Conservation (phyloP, 2,329 filamentous ascomycete species). For the Pyrenochaeta sp. region DNA sequence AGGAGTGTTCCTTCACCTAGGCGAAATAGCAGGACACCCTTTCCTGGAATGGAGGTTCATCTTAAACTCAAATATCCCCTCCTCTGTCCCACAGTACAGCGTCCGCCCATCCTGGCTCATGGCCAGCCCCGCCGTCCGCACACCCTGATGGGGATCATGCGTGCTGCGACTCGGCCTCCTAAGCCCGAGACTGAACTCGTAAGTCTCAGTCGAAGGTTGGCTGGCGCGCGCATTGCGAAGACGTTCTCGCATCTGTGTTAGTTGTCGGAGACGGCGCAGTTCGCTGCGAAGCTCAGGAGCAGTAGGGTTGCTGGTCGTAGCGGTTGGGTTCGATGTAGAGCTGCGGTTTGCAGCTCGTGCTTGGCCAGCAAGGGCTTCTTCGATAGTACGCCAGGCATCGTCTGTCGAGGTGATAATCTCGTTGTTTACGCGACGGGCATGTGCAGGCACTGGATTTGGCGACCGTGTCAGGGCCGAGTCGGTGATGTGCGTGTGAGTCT, state of each 20-base stretch:
- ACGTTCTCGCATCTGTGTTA: constrained; percentile 48
- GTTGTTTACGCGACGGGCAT: constrained; percentile 38
- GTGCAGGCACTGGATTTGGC: constrained; percentile 41
- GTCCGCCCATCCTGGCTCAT: constrained; percentile 58
- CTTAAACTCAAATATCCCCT: constrained; percentile 78
- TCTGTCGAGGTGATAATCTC: constrained; percentile 45
- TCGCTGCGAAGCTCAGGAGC: constrained; percentile 44
- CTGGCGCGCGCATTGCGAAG: constrained; percentile 44
- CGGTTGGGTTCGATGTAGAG: constrained; percentile 14
- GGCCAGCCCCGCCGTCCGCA: constrained; percentile 58
- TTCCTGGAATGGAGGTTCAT: constrained; percentile 71
- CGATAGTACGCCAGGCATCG: constrained; percentile 59
- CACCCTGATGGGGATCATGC: constrained; percentile 47
- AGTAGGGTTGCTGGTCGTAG: constrained; percentile 26
- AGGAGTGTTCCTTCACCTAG: constrained; percentile 34
- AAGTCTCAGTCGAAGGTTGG: constrained; percentile 31
- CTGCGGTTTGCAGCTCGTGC: constrained; percentile 28
- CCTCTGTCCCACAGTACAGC: constrained; percentile 63
- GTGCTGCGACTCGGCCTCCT: constrained; percentile 31
- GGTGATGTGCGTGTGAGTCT: constrained; percentile 36
- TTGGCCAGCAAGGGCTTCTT: constrained; percentile 55
- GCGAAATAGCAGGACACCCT: constrained; percentile 52
- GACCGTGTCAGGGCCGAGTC: constrained; percentile 41
- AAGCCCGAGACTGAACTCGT: constrained; percentile 36
- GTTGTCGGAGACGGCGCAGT: constrained; percentile 45